phyloP scores from a whole-genome alignment of 2,329 filamentous ascomycete genomes.

The Arthroderma uncinatum region DNA sequence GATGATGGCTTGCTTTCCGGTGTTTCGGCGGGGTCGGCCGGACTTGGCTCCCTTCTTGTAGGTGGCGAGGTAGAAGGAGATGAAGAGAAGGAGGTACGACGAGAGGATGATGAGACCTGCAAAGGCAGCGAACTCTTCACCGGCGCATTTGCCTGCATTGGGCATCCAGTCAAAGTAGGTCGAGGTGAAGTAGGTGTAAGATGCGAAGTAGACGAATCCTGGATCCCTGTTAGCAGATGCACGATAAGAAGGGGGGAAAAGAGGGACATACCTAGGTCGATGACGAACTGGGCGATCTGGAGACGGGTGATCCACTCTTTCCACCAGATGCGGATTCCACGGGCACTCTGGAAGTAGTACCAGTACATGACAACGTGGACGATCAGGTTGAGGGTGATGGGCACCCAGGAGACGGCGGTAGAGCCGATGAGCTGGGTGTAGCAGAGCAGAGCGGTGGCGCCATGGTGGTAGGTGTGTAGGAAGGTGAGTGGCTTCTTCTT shows the following conservation, averaged over 20 bases:
- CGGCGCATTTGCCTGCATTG: conserved; percentile 68
- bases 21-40: conserved; percentile 39
- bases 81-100: conserved; percentile 87
- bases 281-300: conserved; percentile 87
- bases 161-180: conserved; percentile 72
- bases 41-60: conserved; percentile 53
- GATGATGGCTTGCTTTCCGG: conserved; percentile 72
- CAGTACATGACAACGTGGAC: conserved; percentile 97
- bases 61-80: conserved; percentile 86
- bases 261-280: conserved; percentile 64
- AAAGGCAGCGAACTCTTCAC: conserved; percentile 85
- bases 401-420: conserved; percentile 82
- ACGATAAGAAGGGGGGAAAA: neutral
- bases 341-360: conserved; percentile 96
- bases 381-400: conserved; percentile 73
- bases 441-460: conserved; percentile 82
- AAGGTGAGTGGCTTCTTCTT: conserved; percentile 97
- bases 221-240: conserved; percentile 3
- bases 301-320: conserved; percentile 95
- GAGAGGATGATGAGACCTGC: conserved; percentile 74
- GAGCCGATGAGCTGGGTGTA: conserved; percentile 82
- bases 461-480: conserved; percentile 94
- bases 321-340: conserved; percentile 88
- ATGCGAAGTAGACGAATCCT: conserved; percentile 92
- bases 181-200: conserved; percentile 84